Base-by-base conservation (phyloP, 2,329 filamentous ascomycete genomes). In the Aspergillus pseudoglaucus region DNA sequence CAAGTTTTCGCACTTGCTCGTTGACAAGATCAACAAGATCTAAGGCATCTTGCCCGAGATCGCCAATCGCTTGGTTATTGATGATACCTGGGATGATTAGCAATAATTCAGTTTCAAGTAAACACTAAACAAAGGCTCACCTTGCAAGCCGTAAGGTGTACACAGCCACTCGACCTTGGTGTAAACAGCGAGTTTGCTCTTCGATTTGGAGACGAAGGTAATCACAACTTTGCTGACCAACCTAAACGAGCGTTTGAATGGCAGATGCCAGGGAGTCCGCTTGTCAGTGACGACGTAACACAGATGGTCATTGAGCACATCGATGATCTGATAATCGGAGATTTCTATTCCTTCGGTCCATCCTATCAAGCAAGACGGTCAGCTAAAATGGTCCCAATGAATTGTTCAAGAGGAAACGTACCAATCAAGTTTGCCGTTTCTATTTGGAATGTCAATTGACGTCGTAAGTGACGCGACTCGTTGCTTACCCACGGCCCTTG, bases 181-280 rank as follows among this genome's bases (percentile, higher is more conserved):
- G 69, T 88, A 95, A 39, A 97, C 81, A 22, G 90, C 86, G 47
- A 98, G 80, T 71, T 93, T 96, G 68, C 89, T 95, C 66, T 86
- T 90, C 10, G 88, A 90, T 70, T 97, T 97, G 45, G 89, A 84
- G 51, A 91, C 79, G 62, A 97, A 89, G 2, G 93, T 96, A 53
- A 98, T 93, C 54, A 96, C 89, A 53, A 95, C 83, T 69, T 95
- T 96, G 56, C 83, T 91, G 48, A 94, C 81, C 18, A 96, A 75
- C 58, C 85, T 84, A 70, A 97, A 95, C 45, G 82, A 80, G 43
- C 82, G 77, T 46, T 85, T 82, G 63, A 90, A 84, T 10, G 93
- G 93, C 33, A 97, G 76, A 72, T 95, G 89, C 88, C 89, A 95
- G 0, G 82, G 81, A 0, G 76, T 77, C 53, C 81, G 81, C 47